Evolutionary conservation across 805 yeast genomes (phyloP), one percentile per base, ranked within the genome.

Genomic region (Sugiyamaella qingdaonensis): DNA sequence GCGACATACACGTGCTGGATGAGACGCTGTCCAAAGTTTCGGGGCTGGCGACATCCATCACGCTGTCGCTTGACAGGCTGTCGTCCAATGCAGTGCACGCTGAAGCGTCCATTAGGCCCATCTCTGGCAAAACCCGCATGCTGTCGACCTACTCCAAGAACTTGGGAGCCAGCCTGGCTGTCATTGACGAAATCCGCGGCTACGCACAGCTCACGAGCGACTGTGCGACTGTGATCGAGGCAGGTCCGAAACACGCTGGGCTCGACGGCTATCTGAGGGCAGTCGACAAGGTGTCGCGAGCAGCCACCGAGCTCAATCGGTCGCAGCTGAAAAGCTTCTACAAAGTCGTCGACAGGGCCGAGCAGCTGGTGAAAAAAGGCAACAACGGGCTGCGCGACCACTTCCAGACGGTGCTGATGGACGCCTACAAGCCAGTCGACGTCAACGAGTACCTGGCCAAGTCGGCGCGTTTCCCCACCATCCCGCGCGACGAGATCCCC

Each of bases 1-100:
- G 24, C 5, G 96, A 89, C 60, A 83, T 88, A 33, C 84, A 88
- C 1, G 90, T 90, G 3, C 76, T 90, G 32, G 86, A 88, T 49
- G 94, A 86, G 62, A 84, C 86, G 51, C 73, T 91, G 33, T 68
- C 75, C 47, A 78, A 81, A 51, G 79, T 88, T 2, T 77, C 78
- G 37, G 74, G 73, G 16, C 68, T 88, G 39, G 78, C 89, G 9
- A 63, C 68, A 1, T 69, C 77, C 43, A 82, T 90, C 52, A 73
- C 80, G 10, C 68, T 70, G 27, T 81, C 88, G 2, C 72, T 88
- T 41, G 72, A 67, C 31, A 73, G 71, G 47, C 77, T 90, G 51
- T 74, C 83, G 5, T 67, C 66, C 31, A 78, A 77, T 49, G 77
- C 90, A 5, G 64, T 73, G 21, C 73, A 75, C 19, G 85, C 92